Percentiles rank a stretch among this genome's conserved stretches.
These are phyloP conservation scores for Bjerkandera adusta DNA, from an alignment of 1,284 basidiomycete genomes.

Conservation along the genomic window DNA sequence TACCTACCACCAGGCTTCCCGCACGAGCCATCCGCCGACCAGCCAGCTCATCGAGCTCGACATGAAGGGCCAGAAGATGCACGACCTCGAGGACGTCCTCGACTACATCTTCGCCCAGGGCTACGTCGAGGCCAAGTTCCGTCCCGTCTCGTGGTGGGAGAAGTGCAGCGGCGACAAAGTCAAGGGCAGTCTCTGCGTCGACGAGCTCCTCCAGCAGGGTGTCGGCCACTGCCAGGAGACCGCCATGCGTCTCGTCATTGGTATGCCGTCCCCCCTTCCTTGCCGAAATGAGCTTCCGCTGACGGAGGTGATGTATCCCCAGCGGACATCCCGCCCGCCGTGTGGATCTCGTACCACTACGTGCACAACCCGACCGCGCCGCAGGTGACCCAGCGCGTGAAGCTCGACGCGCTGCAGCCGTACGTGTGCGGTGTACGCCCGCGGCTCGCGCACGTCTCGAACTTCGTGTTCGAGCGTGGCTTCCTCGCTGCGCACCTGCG, in stretches of 20 bases:
- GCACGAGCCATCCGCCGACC: slow-evolving; percentile 27
- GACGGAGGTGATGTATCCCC: not conserved
- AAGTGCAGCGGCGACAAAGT: slow-evolving; percentile 35
- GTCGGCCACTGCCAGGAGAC: slow-evolving; percentile 38
- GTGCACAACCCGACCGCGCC: slow-evolving; percentile 29
- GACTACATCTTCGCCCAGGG: slow-evolving; percentile 47
- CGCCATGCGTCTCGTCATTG: slow-evolving; percentile 43
- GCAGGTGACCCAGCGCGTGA: slow-evolving; percentile 39
- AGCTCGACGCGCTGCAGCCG: slow-evolving; percentile 28
- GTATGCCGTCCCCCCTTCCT: too few relatives aligned
- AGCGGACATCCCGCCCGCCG: slow-evolving; percentile 38
- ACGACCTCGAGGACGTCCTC: slow-evolving; percentile 45
- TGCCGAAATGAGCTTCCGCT: slow-evolving; percentile 18
- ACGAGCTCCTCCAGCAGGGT: slow-evolving; percentile 39
- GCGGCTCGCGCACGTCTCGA: slow-evolving; percentile 41
- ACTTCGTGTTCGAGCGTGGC: slow-evolving; percentile 41
- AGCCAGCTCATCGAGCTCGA: slow-evolving; percentile 46
- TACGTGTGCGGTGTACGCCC: slow-evolving; percentile 25
- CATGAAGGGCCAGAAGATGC: slow-evolving; percentile 35
- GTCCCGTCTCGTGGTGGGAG: slow-evolving; percentile 43
- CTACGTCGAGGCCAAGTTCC: slow-evolving; percentile 41
- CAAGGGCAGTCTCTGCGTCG: slow-evolving; percentile 32
- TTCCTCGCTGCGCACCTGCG: slow-evolving; percentile 36
- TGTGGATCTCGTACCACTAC: slow-evolving; percentile 46
- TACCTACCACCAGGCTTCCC: slow-evolving; percentile 44